Evolutionary conservation across 352 stramenopile species (phyloP).

Genomic region (Pythium volutum): DNA sequence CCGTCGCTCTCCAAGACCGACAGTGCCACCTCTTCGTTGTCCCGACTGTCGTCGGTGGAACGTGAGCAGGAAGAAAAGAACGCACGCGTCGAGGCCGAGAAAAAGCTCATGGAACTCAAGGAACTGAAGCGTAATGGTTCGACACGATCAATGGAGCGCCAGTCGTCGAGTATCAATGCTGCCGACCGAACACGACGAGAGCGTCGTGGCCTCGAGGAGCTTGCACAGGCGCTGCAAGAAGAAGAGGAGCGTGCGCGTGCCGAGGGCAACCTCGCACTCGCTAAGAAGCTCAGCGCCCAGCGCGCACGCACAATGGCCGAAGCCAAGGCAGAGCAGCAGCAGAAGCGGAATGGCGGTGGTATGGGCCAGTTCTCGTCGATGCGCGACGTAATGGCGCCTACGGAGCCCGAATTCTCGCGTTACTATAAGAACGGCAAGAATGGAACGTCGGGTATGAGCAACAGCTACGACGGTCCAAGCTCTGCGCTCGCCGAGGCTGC

Average conservation of each 20-base stretch:
- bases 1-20: conserved; percentile 34
- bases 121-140: conserved; percentile 64
- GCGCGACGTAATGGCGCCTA: conserved; percentile 31
- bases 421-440: conserved; percentile 33
- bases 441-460: conserved; percentile 18
- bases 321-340: conserved; percentile 33
- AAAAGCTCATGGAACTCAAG: conserved; percentile 81
- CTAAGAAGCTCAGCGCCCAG: conserved; percentile 78
- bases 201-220: conserved; percentile 70
- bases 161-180: conserved; percentile 46
- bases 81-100: conserved; percentile 73
- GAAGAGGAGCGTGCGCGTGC: conserved; percentile 78
- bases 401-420: conserved; percentile 20
- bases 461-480: conserved; percentile 29
- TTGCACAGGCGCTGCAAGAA: conserved; percentile 72
- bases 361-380: conserved; percentile 40
- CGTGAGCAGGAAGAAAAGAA: conserved; percentile 72
- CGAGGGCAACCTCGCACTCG: conserved; percentile 68
- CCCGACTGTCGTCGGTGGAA: conserved; percentile 40
- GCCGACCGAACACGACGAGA: conserved; percentile 66
- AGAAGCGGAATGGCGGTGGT: conserved; percentile 28
- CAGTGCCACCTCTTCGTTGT: conserved; percentile 27
- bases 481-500: conserved; percentile 22
- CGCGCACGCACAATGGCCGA: conserved; percentile 71
- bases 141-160: conserved; percentile 49